Conservation (phyloP, 345 rosid genomes). For the Citrus unshiu region DNA sequence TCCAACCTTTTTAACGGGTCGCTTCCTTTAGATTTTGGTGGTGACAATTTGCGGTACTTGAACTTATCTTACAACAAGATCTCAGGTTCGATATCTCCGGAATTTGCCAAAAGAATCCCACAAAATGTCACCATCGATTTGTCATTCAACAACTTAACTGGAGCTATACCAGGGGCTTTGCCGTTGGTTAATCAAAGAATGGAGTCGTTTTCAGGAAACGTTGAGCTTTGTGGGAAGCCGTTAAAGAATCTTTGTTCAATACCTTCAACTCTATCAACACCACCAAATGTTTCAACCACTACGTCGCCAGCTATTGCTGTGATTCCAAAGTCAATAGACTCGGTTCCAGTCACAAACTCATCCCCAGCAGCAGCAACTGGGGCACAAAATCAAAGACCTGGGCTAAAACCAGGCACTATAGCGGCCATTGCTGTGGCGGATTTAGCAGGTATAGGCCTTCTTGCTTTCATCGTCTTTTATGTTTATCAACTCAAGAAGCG, state of each 20-base stretch:
- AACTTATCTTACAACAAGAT: constrained; percentile 76
- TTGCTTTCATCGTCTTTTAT: constrained; percentile 58
- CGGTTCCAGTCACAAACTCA: constrained; percentile 31
- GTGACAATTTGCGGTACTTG: constrained; percentile 49
- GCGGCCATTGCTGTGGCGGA: constrained; percentile 60
- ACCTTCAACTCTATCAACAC: constrained; percentile 70
- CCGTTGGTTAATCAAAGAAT: constrained; percentile 55
- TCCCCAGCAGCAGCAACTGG: neutral
- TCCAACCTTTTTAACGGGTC: constrained; percentile 73
- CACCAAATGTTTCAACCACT: constrained; percentile 57
- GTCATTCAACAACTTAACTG: constrained; percentile 83
- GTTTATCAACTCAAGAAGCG: constrained; percentile 62
- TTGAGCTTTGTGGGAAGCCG: constrained; percentile 80
- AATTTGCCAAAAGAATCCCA: constrained; percentile 55
- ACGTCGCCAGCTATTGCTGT: constrained; percentile 90
- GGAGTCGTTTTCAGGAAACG: constrained; percentile 55
- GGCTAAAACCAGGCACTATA: constrained; percentile 69
- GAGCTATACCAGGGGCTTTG: constrained; percentile 62
- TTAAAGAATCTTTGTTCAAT: constrained; percentile 66
- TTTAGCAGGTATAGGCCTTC: constrained; percentile 57
- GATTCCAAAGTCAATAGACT: constrained; percentile 52
- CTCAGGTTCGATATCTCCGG: constrained; percentile 51
- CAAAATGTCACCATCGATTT: constrained; percentile 60
- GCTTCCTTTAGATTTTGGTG: constrained; percentile 59
- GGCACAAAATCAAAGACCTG: constrained; percentile 21